Evolutionary conservation across 1,139 yeast species (phyloP), one percentile per base, ranked within the genome.

Genomic region (Candida sojae): DNA sequence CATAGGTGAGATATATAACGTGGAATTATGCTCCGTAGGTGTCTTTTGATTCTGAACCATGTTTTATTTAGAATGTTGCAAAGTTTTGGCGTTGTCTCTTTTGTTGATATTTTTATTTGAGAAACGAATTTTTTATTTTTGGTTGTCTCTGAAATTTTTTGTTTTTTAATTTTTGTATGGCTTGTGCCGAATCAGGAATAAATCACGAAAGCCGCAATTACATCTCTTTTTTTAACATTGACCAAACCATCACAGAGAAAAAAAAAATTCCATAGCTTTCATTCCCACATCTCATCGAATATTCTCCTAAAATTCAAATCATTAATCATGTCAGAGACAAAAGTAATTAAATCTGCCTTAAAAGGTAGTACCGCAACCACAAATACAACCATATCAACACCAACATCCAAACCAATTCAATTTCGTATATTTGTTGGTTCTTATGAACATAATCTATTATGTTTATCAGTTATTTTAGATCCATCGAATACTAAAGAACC

Each of bases 391-490:
- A 17, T 43, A 3, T 12, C 47, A n/a, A 35, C 46, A 9, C n/a
- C 42, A 7, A 5, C 48, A 45, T 32, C 47, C 6, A 35, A 29
- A 35, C 34, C 44, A 21, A 45, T 63, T 6, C 79, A 73, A 59
- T 87, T 93, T 56, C 77, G 99, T 61, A 83, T 93, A 37, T 79
- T 93, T 60, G 96, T 90, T 8, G 99, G 98, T 23, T 91, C 98
- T 0, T 93, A 95, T 61, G 99, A 95, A 69, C 99, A 95, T 69
- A 90, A 91, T 54, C 70, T 95, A 44, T 71, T 92, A 43, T 91
- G 98, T 71, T 77, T 92, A 17, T 90, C 97, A 1, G 73, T 89
- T 41, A 77, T 84, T 21, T 60, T 90, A 37, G 75, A 73, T 30
- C 58, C 66, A 3, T 55, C 51, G 3, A 56, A 58, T 1, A 53